Evolutionary conservation across 1,284 basidiomycete species (phyloP), one percentile per base, ranked within the genome.

Genomic region (Apiotrichum mycotoxinovorans): DNA sequence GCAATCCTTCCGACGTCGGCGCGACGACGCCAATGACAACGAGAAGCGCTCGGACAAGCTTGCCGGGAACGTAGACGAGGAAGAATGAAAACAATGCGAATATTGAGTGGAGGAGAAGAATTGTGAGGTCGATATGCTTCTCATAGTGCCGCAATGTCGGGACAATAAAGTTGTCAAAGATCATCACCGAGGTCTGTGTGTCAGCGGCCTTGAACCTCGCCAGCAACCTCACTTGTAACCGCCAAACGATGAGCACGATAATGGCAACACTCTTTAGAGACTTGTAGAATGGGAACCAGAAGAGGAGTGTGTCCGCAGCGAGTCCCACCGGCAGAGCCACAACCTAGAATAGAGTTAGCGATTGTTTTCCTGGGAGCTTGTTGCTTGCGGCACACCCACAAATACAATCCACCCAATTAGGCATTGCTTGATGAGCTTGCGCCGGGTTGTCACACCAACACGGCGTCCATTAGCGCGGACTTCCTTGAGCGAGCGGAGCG

Each of bases 221-320:
- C 27, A 5, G 38, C n/a, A n/a, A n/a, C n/a, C 69, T 35, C 51
- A 74, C 72, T 23, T 68, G 46, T n/a, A 61, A 15, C 11, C 69
- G 54, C 30, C 66, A 65, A 15, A 51, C 45, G 10, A 69, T 33
- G 37, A 68, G 67, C 0, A 42, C 43, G 2, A 62, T n/a, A 2
- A 60, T 57, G 7, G 65, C 23, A 12, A 69, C 27, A 4, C 44
- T 54, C 46, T 64, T 69, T 22, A 73, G 18, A 2, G 67, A 62
- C 0, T 56, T 40, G 51, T 72, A 75, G 41, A 75, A 65, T 1
- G 73, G 73, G 30, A 73, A 40, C 73, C 73, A 75, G 26, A 57
- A 57, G 8, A 73, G 38, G 12, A 66, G 3, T 0, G 40, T 44
- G 23, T 71, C 65, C 0, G 61, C 30, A 1, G 56, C n/a, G 1